Conservation (phyloP, 2,329 filamentous ascomycete genomes). For the Microdochium trichocladiopsis region DNA sequence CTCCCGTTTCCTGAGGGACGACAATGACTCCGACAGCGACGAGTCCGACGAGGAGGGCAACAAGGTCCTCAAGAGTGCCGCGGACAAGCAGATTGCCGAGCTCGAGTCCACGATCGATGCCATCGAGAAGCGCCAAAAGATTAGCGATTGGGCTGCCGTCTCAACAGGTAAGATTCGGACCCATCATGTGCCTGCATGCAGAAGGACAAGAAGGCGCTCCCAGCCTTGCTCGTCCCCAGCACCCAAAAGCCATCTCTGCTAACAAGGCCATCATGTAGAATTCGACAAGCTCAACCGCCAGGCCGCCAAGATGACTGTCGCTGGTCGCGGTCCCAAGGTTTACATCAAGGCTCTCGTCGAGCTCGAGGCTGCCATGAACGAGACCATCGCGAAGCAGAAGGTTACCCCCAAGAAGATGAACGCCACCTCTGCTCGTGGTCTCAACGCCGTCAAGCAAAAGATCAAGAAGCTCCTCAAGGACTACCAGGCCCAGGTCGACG, state of each 20-base stretch:
- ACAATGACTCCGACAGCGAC: slow-evolving; percentile 62
- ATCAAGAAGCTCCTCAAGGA: slow-evolving; percentile 99
- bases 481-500: slow-evolving; percentile 78
- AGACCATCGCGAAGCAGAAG: slow-evolving; percentile 93
- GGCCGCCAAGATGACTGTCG: slow-evolving; percentile 68
- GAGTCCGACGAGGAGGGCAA: slow-evolving; percentile 82
- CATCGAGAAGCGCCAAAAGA: slow-evolving; percentile 97
- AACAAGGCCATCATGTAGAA: slow-evolving; percentile 45
- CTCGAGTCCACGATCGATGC: slow-evolving; percentile 81
- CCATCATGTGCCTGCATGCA: background rate
- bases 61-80: slow-evolving; percentile 90
- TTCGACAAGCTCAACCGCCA: slow-evolving; percentile 93
- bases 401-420: slow-evolving; percentile 98
- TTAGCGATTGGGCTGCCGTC: slow-evolving; percentile 94
- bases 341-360: slow-evolving; percentile 93
- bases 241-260: background rate
- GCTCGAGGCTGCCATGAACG: slow-evolving; percentile 89
- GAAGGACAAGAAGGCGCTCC: background rate
- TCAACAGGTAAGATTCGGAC: slow-evolving; percentile 60
- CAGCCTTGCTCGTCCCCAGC: no score
- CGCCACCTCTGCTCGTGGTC: slow-evolving; percentile 83
- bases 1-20: slow-evolving; percentile 75
- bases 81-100: slow-evolving; percentile 95
- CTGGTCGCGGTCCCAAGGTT: slow-evolving; percentile 75
- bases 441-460: slow-evolving; percentile 96